A percentile compares a stretch with the other conserved stretches of the same genome.
Evolutionary conservation across 2,329 filamentous ascomycete species (phyloP).

Genomic region (Juglanconis sp.): DNA sequence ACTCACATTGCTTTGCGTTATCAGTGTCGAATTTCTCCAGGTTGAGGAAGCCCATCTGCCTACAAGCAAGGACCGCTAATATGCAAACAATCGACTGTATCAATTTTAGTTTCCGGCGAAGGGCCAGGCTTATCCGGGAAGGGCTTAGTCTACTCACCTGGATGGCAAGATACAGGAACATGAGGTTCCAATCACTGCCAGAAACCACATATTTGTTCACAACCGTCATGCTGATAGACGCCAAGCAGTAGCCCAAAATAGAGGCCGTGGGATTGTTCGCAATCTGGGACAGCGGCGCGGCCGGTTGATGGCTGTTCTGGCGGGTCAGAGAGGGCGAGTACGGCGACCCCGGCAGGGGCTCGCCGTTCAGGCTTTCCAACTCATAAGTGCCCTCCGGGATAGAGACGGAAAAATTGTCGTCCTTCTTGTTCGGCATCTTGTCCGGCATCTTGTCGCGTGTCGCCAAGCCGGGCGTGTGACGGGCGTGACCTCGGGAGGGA

Average conservation of each 20-base stretch:
- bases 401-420: conserved; percentile 64
- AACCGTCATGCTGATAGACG: conserved; percentile 98
- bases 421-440: conserved; percentile 84
- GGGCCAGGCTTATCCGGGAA: too few relatives aligned
- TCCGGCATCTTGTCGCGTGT: conserved; percentile 57
- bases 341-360: too few relatives aligned
- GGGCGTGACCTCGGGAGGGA: too few relatives aligned
- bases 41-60: conserved; percentile 77
- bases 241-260: conserved; percentile 85
- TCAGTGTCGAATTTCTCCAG: conserved; percentile 77
- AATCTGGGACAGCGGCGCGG: too few relatives aligned
- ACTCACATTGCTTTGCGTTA: conserved; percentile 88
- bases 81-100: conserved; percentile 83
- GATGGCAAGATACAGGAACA: conserved; percentile 88
- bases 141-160: conserved; percentile 63
- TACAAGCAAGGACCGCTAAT: conserved; percentile 76
- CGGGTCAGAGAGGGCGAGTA: not conserved
- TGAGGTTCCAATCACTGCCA: conserved; percentile 87
- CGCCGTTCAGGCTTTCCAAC: not conserved
- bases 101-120: not conserved
- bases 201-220: conserved; percentile 99
- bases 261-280: conserved; percentile 73
- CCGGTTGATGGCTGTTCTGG: not conserved
- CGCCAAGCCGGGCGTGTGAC: too few relatives aligned
- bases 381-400: not conserved